Conservation (phyloP, 2,329 filamentous ascomycete genomes). For the Elsinoe fawcettii region DNA sequence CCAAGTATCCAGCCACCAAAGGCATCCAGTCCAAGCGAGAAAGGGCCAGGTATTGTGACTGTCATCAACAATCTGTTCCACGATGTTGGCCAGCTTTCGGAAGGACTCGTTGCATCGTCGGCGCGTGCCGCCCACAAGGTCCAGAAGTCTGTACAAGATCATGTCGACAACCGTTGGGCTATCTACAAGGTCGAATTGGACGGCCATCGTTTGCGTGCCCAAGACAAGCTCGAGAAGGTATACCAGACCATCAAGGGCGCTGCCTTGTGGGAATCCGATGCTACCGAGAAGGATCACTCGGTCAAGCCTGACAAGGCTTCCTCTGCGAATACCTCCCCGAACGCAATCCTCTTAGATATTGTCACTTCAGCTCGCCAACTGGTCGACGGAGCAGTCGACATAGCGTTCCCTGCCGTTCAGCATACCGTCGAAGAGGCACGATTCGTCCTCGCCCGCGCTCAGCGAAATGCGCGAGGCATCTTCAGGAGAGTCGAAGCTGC, state of each 20-base stretch:
- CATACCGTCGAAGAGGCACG: background rate
- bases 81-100: background rate
- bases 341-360: background rate
- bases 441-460: constrained; percentile 1
- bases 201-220: background rate
- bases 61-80: background rate
- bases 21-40: background rate
- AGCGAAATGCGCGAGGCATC: constrained; percentile 6
- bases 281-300: background rate
- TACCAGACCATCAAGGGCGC: background rate
- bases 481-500: background rate
- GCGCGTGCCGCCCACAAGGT: background rate
- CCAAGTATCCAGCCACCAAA: background rate
- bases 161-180: background rate
- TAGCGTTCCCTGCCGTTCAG: background rate
- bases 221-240: background rate
- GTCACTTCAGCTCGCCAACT: background rate
- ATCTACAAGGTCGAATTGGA: background rate
- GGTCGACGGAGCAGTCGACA: background rate
- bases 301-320: background rate
- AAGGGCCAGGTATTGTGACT: background rate
- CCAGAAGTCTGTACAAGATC: background rate
- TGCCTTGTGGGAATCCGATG: background rate
- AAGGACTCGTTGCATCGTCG: background rate
- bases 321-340: background rate